Base-by-base conservation (phyloP, 2,329 filamentous ascomycete genomes). In the Hypocreales sp. region DNA sequence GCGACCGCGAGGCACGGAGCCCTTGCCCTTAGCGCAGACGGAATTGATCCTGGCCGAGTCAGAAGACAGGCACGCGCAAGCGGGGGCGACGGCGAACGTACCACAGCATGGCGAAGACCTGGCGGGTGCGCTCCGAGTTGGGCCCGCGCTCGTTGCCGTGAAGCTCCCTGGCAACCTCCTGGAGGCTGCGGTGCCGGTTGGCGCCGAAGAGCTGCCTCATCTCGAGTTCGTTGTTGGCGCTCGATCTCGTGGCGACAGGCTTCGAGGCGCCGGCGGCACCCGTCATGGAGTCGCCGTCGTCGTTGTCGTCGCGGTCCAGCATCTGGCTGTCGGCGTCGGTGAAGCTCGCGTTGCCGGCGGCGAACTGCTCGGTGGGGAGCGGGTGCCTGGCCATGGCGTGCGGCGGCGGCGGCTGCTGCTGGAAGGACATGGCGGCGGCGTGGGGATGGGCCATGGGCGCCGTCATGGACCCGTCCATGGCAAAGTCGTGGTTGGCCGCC, bases 51-150 rank as follows among this genome's bases (percentile, higher is more conserved):
- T 84, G 39, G 5, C 11, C 10, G 11, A 22, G 19, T 7, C 8
- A 10, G 13, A 8, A 14, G 13, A n/a, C 18, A 20, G 24, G 26
- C 14, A 24, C 22, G 22, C 12, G 8, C 16, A 17, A 13, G 16
- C n/a, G 15, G 11, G 8, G 4, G 20, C 15, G 15, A 14, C 8
- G 14, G 15, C 14, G 7, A 15, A 53, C 72, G 42, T 64, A 86
- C 81, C 81, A 92, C 26, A 87, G 62, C 79, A 92, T 87, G 14
- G 81, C 81, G 55, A 90, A 90, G 7, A 90, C 69, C 47, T 90
- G 82, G 34, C 83, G 79, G 15, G 79, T 79, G 41, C 83, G 72
- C 52, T 92, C 81, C 2, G 80, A 81, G 47, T 82, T 79, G 9
- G 80, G 78, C 0, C 79, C 81, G 28, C 79, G 66, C 46, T 87